phyloP scores from a whole-genome alignment of 2,329 filamentous ascomycete species.

The Apiospora rasikravindrae region DNA sequence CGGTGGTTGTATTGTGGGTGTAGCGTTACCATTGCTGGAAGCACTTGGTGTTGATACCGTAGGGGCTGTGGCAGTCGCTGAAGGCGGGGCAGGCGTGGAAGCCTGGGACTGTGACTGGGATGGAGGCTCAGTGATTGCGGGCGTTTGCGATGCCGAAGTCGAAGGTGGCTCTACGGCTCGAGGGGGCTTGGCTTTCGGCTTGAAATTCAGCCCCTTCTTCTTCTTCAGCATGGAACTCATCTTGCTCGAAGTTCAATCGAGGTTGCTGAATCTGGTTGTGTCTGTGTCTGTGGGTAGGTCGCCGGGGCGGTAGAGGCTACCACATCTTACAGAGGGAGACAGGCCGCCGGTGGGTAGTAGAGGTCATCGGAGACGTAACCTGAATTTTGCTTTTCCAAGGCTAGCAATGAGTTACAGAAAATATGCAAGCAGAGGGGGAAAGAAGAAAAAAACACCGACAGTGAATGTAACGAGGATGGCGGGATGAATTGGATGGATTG shows the following conservation, averaged over 20 bases:
- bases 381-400: neutral
- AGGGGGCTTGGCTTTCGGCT: conserved; percentile 68
- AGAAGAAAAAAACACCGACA: neutral
- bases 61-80: neutral
- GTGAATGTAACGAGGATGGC: neutral
- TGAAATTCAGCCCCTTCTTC: conserved; percentile 63
- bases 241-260: conserved; percentile 35
- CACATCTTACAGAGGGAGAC: neutral
- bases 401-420: neutral
- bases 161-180: conserved; percentile 56
- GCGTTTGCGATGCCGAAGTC: conserved; percentile 39
- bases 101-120: conserved; percentile 29
- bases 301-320: neutral
- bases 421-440: neutral
- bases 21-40: neutral
- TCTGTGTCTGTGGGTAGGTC: neutral
- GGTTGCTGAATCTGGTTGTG: neutral
- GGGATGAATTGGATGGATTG: neutral
- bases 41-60: neutral
- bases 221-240: conserved; percentile 76
- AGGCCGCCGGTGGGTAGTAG: neutral
- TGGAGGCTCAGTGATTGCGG: conserved; percentile 30
- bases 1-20: neutral
- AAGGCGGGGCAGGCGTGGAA: conserved; percentile 28
- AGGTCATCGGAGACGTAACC: neutral